Conservation (phyloP, 2,329 filamentous ascomycete genomes). For the Thermoascus crustaceus region DNA sequence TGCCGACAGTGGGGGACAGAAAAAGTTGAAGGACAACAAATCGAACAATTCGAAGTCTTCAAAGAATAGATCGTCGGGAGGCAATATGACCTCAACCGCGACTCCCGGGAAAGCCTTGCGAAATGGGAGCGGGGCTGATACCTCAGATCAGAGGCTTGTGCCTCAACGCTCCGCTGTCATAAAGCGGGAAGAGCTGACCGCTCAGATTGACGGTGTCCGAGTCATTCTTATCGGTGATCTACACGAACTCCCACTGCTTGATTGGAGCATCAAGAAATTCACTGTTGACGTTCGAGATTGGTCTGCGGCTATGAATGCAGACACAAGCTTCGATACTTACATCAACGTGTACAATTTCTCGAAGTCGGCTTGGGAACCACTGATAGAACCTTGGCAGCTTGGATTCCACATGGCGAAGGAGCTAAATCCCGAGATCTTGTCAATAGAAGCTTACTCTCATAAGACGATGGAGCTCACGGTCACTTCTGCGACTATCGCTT, state of each 20-base stretch:
- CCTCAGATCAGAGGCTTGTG: conserved; percentile 28
- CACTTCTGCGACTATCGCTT: conserved; percentile 85
- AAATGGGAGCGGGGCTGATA: conserved; percentile 39
- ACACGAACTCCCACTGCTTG: conserved; percentile 89
- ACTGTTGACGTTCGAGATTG: conserved; percentile 79
- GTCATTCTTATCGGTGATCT: conserved; percentile 91
- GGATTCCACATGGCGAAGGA: conserved; percentile 81
- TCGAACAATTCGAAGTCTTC: conserved; percentile 26
- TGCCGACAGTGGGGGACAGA: conserved; percentile 46
- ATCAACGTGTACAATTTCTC: conserved; percentile 98
- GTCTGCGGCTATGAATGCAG: conserved; percentile 78
- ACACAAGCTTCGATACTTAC: conserved; percentile 86
- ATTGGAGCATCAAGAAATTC: conserved; percentile 88
- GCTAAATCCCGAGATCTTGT: conserved; percentile 63
- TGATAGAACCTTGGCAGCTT: conserved; percentile 95
- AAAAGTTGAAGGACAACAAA: conserved; percentile 41
- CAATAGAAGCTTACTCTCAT: conserved; percentile 77
- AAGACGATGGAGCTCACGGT: conserved; percentile 87
- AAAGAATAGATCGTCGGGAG: conserved; percentile 43
- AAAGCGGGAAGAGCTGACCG: conserved; percentile 72
- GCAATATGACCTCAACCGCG: conserved; percentile 32
- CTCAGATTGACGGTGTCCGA: conserved; percentile 77
- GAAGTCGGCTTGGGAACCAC: conserved; percentile 94
- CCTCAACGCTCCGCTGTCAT: conserved; percentile 45
- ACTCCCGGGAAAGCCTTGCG: conserved; percentile 36